Conservation (phyloP, 2,329 filamentous ascomycete species). For the Aspergillus proliferans region DNA sequence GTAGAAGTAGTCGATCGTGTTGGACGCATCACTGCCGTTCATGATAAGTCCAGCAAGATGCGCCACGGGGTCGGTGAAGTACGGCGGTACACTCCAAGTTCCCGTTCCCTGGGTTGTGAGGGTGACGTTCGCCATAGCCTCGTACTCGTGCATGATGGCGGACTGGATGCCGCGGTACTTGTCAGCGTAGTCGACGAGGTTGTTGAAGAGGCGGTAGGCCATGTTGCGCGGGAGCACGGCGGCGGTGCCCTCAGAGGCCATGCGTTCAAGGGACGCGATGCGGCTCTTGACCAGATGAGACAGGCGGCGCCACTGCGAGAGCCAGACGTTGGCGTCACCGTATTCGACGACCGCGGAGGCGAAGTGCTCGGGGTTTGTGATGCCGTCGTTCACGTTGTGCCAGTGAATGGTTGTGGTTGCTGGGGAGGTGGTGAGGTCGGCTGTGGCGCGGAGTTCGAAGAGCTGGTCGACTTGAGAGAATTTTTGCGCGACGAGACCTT, state of each 20-base stretch:
- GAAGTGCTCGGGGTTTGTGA: constrained; percentile 4
- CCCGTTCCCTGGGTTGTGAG: constrained; percentile 19
- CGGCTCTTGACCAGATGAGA: constrained; percentile 17
- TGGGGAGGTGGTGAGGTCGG: not conserved
- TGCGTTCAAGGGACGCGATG: constrained; percentile 16
- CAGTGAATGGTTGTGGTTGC: not conserved
- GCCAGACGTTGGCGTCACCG: constrained; percentile 11
- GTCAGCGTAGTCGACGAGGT: constrained; percentile 21
- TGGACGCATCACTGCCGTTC: constrained; percentile 19
- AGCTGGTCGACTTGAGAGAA: not conserved
- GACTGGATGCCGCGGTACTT: constrained; percentile 26
- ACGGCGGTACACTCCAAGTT: constrained; percentile 26
- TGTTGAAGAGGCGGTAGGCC: constrained; percentile 29
- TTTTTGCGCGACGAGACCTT: constrained; percentile 48
- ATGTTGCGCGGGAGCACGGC: constrained; percentile 23
- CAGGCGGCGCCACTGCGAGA: constrained; percentile 12
- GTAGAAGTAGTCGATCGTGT: constrained; percentile 26
- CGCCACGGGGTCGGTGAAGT: constrained; percentile 34
- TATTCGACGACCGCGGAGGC: constrained; percentile 11
- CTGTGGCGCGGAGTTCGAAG: not conserved
- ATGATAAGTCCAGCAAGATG: constrained; percentile 32
- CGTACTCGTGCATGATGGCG: constrained; percentile 23
- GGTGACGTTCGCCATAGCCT: constrained; percentile 25
- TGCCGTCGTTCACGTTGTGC: not conserved
- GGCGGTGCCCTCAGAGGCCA: constrained; percentile 19